Evolutionary conservation across 148 eudicot genomes (phyloP), one percentile per base, ranked within the genome.

Genomic region (Cornus suecica): DNA sequence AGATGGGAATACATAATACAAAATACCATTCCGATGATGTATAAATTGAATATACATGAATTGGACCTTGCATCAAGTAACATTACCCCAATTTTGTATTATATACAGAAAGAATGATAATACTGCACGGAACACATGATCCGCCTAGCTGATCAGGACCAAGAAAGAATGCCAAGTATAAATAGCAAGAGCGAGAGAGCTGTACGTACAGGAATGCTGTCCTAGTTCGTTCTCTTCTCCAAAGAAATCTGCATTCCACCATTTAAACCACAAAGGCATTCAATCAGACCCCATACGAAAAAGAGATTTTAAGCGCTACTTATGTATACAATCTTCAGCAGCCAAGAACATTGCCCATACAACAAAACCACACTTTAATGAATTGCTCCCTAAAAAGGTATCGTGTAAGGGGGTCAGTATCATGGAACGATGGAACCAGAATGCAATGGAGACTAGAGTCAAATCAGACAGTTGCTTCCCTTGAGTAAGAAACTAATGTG

Each of bases 211-310:
- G 65, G 60, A 64, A 68, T 63, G 61, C 20, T 54, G 34, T 32
- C 56, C 42, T 70, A 24, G 22, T 42, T 76, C 56, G 7, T 37
- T 69, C 77, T 74, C 75, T 79, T 77, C 30, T 80, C 88, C 66
- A 91, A 80, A 30, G 92, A 80, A 66, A 91, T 86, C 95, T 91
- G 91, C 84, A 85, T n/a, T n/a, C 52, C 52, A 68, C 28, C 51
- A 30, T 13, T 62, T 8, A 16, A 41, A 22, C 18, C 56, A 70
- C 18, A 48, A 73, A 76, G 15, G 15, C 3, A 37, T 37, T 37
- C 8, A 37, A 37, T 37, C 8, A 37, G 8, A 37, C 42, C 42
- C 42, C 6, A 37, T 37, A 37, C 9, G 42, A 37, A 37, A n/a
- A n/a, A n/a, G 8, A 37, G 4, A 37, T 37, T 37, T 37, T 37